Base-by-base conservation (phyloP, 2,329 filamentous ascomycete genomes). In the Penicillium sp. region DNA sequence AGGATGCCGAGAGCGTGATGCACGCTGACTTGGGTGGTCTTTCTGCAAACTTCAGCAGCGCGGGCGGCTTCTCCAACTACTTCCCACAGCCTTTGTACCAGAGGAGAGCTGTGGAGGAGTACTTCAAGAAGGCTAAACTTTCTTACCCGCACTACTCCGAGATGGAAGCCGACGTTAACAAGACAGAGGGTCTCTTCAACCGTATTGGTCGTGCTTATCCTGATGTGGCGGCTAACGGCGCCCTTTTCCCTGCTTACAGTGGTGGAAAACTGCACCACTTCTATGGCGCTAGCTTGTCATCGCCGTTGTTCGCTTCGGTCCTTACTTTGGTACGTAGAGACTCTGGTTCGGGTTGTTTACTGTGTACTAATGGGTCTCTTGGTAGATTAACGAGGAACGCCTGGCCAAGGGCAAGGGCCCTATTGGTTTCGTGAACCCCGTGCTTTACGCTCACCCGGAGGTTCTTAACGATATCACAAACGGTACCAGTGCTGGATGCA, bases 381-480 rank as follows among this genome's bases (percentile, higher is more conserved):
- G n/a, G 7, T 44, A 67, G 60, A 71, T 82, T 35, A 82, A 82
- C 57, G 80, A 82, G 64, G 78, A 78, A 62, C 68, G 80, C 22
- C 62, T 82, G 25, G 72, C 73, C 8, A 70, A 65, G 0, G 76
- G 75, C 2, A 82, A 81, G 67, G 66, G 71, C 5, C 69, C 79
- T 0, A 73, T 84, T 11, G 81, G 81, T 0, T 83, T 83, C 59
- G 66, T 83, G 19, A 80, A 83, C 48, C 80, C 77, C 0, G 75
- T 77, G 38, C 63, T 83, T 10, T 69, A 71, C 50, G 61, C 56
- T 25, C 57, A 70, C 44, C 61, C 62, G 0, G 66, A 73, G 17
- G 74, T 71, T 3, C 72, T 74, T 1, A 70, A 70, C 2, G 78
- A 78, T 19, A 78, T 80, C 42, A 70, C 71, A 28, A 75, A 74